Evolutionary conservation across 768 basidiomycete species (phyloP), one percentile per base, ranked within the genome.

Genomic region (Imleria badia): DNA sequence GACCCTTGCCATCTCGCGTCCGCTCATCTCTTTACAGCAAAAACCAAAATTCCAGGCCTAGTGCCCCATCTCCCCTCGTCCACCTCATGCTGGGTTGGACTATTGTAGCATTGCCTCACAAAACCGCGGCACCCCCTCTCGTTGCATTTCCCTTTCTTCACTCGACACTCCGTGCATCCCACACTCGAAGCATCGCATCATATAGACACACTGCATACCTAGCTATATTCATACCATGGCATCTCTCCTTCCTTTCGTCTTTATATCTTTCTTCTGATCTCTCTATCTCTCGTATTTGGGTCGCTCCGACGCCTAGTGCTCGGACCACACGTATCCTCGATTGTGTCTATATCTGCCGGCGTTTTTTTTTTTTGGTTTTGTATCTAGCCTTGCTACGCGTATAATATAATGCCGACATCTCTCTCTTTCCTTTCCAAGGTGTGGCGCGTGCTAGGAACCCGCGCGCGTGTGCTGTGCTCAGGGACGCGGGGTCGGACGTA

Each of bases 31-130:
- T 5, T 9, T 1, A 1, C 20, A 60, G 68, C 69, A 72, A 56
- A 73, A 71, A 65, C 43, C 72, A 66, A 71, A 71, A 73, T 71
- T 73, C 20, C 59, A 67, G n/a, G 67, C 71, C 39, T 71, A 59
- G 60, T 26, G 26, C 26, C 26, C 31, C 26, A 3, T 26, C 47
- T 48, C 14, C 45, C 49, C 26, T 46, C 23, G 29, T 40, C 44
- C 61, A 44, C 44, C 55, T 20, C 45, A 2, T 35, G 44, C 58
- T 56, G 48, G 62, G 62, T 44, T 19, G 19, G 54, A 55, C 39
- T 43, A 51, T 45, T 56, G 64, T 66, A 72, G 66, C 68, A 48
- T 51, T 53, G 43, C 46, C 59, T n/a, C n/a, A n/a, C n/a, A n/a
- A n/a, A n/a, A n/a, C 58, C 34, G 58, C 57, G 67, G 58, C 62